Evolutionary conservation across 208 protist species (phyloP).

Genomic region (Leptomonas pyrrhocoris): DNA sequence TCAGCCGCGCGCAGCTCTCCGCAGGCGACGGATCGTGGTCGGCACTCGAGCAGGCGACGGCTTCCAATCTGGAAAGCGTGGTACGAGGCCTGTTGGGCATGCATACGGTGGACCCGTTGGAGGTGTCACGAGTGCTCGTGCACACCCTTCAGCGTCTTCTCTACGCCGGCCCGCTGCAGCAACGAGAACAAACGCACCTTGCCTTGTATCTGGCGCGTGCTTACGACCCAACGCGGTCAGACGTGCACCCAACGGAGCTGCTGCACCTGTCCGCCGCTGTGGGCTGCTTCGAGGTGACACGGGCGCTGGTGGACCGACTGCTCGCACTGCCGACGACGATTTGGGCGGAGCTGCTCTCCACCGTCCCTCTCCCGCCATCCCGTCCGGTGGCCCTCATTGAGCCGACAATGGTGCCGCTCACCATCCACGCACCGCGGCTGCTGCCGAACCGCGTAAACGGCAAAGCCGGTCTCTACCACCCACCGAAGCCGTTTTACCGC

Average conservation of each 20-base stretch:
- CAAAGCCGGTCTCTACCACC: constrained; percentile 40
- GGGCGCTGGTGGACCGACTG: constrained; percentile 42
- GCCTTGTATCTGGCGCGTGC: constrained; percentile 36
- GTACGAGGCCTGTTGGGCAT: constrained; percentile 55
- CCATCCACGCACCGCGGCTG: constrained; percentile 28
- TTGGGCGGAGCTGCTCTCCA: constrained; percentile 44
- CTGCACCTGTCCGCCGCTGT: constrained; percentile 65
- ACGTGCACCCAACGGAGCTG: constrained; percentile 63
- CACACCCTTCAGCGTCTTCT: constrained; percentile 37
- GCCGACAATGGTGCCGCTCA: constrained; percentile 44
- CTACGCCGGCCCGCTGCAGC: constrained; percentile 6
- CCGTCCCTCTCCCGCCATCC: constrained; percentile 41
- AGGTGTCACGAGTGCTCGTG: constrained; percentile 46
- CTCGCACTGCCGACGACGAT: constrained; percentile 37
- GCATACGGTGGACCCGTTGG: constrained; percentile 25
- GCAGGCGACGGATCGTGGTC: constrained; percentile 46
- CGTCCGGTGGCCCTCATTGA: constrained; percentile 43
- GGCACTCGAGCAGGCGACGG: constrained; percentile 50
- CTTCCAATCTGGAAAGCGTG: constrained; percentile 42
- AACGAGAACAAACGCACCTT: constrained; percentile 23
- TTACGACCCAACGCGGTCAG: constrained; percentile 39
- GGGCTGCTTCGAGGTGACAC: constrained; percentile 49
- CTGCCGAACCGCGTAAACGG: constrained; percentile 39
- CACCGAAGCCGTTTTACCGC: constrained; percentile 54
- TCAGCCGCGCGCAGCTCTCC: constrained; percentile 21